Percentiles rank a stretch among this genome's conserved stretches.
phyloP scores from a whole-genome alignment of 2,329 filamentous ascomycete genomes.

The Colletotrichum sp. region DNA sequence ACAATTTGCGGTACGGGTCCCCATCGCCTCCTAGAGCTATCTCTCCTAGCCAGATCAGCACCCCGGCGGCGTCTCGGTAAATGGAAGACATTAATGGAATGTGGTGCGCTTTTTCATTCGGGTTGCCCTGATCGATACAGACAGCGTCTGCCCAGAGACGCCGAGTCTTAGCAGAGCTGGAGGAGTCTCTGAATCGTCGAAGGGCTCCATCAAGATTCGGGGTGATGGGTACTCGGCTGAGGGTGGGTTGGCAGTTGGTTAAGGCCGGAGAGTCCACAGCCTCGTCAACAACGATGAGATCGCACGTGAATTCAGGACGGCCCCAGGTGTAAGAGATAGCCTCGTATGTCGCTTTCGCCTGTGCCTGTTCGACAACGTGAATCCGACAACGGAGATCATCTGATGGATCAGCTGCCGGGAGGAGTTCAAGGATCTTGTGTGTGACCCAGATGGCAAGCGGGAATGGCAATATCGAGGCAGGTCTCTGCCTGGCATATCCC shows the following conservation, averaged over 20 bases:
- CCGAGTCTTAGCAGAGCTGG: neutral
- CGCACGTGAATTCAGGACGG: neutral
- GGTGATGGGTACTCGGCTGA: neutral
- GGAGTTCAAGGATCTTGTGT: neutral
- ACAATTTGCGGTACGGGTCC: too few relatives aligned
- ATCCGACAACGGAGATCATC: neutral
- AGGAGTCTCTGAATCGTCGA: neutral
- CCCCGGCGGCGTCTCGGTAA: neutral
- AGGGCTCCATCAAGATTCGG: neutral
- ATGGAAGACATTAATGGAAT: neutral
- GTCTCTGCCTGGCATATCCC: neutral
- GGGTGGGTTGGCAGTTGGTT: accelerated
- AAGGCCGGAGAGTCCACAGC: accelerated
- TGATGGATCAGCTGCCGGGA: neutral
- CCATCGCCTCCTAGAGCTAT: too few relatives aligned
- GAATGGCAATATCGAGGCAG: neutral
- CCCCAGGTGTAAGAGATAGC: neutral
- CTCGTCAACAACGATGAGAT: neutral
- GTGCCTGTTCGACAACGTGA: neutral
- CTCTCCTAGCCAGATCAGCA: neutral
- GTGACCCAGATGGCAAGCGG: neutral
- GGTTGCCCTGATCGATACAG: neutral
- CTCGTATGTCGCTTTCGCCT: neutral
- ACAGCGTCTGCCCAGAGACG: neutral
- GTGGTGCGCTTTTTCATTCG: neutral